A percentile compares a stretch with the other conserved stretches of the same genome.
phyloP scores from a whole-genome alignment of 2,329 filamentous ascomycete genomes.

The Colletotrichum chrysophilum region DNA sequence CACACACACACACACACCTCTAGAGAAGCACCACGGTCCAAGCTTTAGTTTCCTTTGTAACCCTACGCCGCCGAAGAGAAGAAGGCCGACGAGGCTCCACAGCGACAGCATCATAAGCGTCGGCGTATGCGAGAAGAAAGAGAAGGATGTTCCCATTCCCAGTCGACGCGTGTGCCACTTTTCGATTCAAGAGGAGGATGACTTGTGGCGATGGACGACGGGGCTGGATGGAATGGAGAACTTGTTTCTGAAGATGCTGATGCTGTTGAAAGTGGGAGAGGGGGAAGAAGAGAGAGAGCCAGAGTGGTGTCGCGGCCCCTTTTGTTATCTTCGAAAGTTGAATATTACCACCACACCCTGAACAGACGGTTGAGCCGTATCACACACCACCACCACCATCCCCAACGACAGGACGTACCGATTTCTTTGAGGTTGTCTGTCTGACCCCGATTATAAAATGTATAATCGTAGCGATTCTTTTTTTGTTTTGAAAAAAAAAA shows the following conservation, averaged over 20 bases:
- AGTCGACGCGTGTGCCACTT: neutral
- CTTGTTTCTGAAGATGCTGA: neutral
- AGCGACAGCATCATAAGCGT: neutral
- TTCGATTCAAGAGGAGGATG: neutral
- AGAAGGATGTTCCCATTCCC: neutral
- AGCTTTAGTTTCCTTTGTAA: constrained; percentile 4
- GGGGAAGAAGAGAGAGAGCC: neutral
- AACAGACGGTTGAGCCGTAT: constrained; percentile 7
- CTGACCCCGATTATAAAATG: constrained; percentile 7
- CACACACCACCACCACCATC: neutral
- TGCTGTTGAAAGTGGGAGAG: neutral
- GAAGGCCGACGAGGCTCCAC: neutral
- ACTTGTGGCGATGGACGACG: neutral
- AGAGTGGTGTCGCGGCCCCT: neutral
- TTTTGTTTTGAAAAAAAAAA: neutral
- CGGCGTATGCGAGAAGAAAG: neutral
- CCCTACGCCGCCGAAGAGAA: neutral
- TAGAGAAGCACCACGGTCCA: constrained; percentile 10
- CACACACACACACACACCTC: neutral
- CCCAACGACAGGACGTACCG: neutral
- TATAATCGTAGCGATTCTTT: constrained; percentile 18
- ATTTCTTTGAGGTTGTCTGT: neutral
- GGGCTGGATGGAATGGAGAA: neutral
- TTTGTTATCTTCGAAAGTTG: neutral
- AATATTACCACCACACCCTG: neutral